These are phyloP conservation scores for Knufia petricola DNA, from an alignment of 2,329 filamentous ascomycete species.

Conservation along the genomic window DNA sequence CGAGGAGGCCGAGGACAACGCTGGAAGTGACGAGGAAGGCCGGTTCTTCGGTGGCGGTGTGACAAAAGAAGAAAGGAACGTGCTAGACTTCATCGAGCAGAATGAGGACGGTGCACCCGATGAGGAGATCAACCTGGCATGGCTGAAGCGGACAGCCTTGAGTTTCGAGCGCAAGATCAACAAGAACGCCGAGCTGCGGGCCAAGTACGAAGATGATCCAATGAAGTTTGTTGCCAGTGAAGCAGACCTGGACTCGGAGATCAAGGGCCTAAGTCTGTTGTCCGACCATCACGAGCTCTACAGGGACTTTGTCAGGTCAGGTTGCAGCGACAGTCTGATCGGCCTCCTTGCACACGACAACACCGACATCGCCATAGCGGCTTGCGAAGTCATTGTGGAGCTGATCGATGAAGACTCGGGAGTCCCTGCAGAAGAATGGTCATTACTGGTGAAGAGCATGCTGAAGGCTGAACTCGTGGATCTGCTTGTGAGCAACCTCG, in stretches of 20 bases:
- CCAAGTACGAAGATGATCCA: conserved; percentile 71
- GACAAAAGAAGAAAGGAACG: conserved; percentile 66
- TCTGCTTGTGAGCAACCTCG: conserved; percentile 67
- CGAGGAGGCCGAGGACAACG: conserved; percentile 48
- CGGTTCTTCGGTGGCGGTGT: conserved; percentile 94
- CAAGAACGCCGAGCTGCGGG: conserved; percentile 81
- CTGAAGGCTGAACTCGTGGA: conserved; percentile 61
- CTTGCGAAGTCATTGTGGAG: conserved; percentile 80
- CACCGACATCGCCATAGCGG: conserved; percentile 88
- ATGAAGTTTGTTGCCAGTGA: conserved; percentile 63
- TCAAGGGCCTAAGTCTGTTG: conserved; percentile 77
- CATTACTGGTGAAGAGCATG: conserved; percentile 57
- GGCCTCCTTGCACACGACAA: conserved; percentile 87
- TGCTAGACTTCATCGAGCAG: conserved; percentile 78
- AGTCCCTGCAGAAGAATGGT: conserved; percentile 72
- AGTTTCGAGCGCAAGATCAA: conserved; percentile 85
- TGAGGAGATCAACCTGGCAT: conserved; percentile 66
- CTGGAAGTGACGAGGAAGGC: conserved; percentile 76
- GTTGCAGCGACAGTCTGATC: conserved; percentile 64
- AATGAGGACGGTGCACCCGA: conserved; percentile 45
- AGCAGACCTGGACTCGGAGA: conserved; percentile 78
- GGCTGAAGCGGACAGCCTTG: conserved; percentile 71
- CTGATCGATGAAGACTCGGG: conserved; percentile 87
- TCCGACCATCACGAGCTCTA: conserved; percentile 81
- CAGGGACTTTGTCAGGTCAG: conserved; percentile 65